A percentile compares a stretch with the other conserved stretches of the same genome.
Conservation (phyloP, 2,329 filamentous ascomycete genomes). For the Aspergillus neoniger region DNA sequence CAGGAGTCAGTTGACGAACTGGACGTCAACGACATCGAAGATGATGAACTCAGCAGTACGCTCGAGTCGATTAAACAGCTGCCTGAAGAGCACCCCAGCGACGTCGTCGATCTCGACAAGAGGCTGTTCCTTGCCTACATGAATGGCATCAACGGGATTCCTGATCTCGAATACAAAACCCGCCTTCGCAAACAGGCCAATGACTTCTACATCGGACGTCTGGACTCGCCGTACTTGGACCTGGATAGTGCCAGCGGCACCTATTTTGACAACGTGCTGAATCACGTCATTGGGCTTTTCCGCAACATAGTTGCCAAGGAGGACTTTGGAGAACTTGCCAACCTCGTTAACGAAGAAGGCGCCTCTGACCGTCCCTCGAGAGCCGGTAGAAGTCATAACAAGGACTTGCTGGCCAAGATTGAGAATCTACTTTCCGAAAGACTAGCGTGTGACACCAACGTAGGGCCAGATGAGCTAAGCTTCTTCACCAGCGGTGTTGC, state of each 20-base stretch:
- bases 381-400: slow-evolving; percentile 17
- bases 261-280: slow-evolving; percentile 40
- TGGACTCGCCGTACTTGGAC: slow-evolving; percentile 36
- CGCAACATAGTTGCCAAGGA: slow-evolving; percentile 41
- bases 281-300: slow-evolving; percentile 44
- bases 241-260: slow-evolving; percentile 32
- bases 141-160: slow-evolving; percentile 44
- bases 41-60: slow-evolving; percentile 18
- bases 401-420: slow-evolving; percentile 34
- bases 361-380: slow-evolving; percentile 15
- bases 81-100: slow-evolving; percentile 40
- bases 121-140: slow-evolving; percentile 44
- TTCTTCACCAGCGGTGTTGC: slow-evolving; percentile 44
- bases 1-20: slow-evolving; percentile 23
- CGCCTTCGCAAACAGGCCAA: slow-evolving; percentile 37
- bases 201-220: slow-evolving; percentile 36
- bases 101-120: slow-evolving; percentile 43
- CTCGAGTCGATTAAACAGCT: slow-evolving; percentile 24
- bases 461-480: slow-evolving; percentile 41
- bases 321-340: slow-evolving; percentile 38
- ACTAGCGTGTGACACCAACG: slow-evolving; percentile 30
- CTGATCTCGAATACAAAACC: slow-evolving; percentile 35
- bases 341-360: slow-evolving; percentile 27
- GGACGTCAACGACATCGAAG: slow-evolving; percentile 17
- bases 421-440: slow-evolving; percentile 39